Conservation (phyloP, 2,329 filamentous ascomycete genomes). For the Gaeumannomyces tritici region DNA sequence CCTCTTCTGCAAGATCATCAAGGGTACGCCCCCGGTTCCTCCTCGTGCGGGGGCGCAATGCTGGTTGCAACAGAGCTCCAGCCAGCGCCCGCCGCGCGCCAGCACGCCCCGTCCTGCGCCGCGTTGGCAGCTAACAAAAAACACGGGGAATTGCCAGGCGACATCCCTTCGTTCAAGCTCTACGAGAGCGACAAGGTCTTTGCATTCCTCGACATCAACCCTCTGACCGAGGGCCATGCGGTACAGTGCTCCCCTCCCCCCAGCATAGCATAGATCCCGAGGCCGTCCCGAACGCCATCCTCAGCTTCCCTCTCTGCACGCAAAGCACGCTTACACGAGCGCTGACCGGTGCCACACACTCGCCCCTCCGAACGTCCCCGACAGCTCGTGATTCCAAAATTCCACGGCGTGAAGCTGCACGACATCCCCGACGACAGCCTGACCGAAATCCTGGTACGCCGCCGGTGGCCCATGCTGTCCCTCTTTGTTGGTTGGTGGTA, state of each 20-base stretch:
- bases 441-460: constrained; percentile 63
- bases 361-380: neutral
- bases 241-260: constrained; percentile 40
- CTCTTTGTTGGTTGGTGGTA: neutral
- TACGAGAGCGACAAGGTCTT: constrained; percentile 89
- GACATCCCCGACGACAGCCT: constrained; percentile 91
- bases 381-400: constrained; percentile 92
- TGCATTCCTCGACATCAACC: constrained; percentile 94
- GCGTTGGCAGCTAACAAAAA: neutral
- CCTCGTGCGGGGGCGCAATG: too few species aligned
- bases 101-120: neutral
- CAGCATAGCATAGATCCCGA: neutral
- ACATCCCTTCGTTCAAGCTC: constrained; percentile 94
- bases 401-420: constrained; percentile 81
- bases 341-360: neutral
- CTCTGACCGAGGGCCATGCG: constrained; percentile 78
- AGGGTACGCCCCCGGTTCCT: constrained; percentile 43
- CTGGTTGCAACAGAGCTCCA: neutral
- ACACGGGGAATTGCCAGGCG: constrained; percentile 55
- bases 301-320: neutral
- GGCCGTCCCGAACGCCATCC: neutral
- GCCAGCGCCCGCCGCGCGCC: neutral
- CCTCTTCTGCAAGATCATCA: constrained; percentile 98
- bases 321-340: neutral
- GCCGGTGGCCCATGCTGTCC: neutral